A percentile compares a stretch with the other conserved stretches of the same genome.
Evolutionary conservation across 306 rosid species (phyloP).

Genomic region (Luffa aegyptiaca): DNA sequence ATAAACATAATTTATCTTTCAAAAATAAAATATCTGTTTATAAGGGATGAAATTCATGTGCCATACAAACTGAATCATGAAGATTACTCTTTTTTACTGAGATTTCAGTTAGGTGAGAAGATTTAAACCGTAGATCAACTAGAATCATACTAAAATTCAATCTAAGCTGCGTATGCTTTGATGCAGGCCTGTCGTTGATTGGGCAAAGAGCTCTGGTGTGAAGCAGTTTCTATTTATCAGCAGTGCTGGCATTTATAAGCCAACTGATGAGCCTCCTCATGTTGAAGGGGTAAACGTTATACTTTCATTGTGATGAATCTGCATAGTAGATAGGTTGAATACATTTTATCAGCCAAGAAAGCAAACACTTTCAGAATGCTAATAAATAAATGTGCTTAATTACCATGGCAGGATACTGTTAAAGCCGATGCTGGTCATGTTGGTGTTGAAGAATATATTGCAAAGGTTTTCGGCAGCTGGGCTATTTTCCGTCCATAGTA

Average conservation of each 20-base stretch:
- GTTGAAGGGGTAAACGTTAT: conserved; percentile 71
- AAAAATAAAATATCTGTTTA: neutral
- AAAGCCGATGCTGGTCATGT: conserved; percentile 86
- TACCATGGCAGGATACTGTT: conserved; percentile 52
- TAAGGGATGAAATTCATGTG: neutral
- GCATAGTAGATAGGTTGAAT: neutral
- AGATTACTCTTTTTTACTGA: neutral
- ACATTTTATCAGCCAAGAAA: neutral
- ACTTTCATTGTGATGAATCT: neutral
- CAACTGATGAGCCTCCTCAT: conserved; percentile 86
- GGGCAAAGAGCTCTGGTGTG: conserved; percentile 86
- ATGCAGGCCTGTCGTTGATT: conserved; percentile 75
- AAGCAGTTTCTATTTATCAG: conserved; percentile 86
- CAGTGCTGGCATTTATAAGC: conserved; percentile 92
- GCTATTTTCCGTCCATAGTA: conserved; percentile 77
- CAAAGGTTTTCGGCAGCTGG: conserved; percentile 57
- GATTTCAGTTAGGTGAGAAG: neutral
- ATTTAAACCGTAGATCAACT: neutral
- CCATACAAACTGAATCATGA: neutral
- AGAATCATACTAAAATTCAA: neutral
- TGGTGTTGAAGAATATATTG: conserved; percentile 75
- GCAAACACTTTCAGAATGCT: neutral
- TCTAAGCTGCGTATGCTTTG: conserved; percentile 1
- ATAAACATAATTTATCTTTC: too few relatives aligned
- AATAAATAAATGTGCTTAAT: neutral